These are phyloP conservation scores for Fusarium chuoi DNA, from an alignment of 2,329 filamentous ascomycete species.

Conservation along the genomic window DNA sequence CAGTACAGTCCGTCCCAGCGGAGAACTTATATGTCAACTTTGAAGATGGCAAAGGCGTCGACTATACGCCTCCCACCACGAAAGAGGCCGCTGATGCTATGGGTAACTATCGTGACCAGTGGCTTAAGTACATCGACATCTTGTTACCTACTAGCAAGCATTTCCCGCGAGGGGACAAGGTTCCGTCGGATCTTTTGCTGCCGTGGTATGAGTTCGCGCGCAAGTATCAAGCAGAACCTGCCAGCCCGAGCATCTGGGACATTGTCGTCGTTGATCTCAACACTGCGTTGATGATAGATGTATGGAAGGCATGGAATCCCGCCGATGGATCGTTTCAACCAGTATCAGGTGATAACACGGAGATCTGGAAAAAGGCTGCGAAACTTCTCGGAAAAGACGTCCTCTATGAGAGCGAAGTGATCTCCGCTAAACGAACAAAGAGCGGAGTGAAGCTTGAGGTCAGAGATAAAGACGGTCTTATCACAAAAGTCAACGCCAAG, in stretches of 20 bases:
- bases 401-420: not conserved
- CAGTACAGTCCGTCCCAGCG: not conserved
- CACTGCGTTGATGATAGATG: not conserved
- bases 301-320: not conserved
- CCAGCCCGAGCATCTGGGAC: not conserved
- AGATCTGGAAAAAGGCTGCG: not conserved
- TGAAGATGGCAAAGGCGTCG: not conserved
- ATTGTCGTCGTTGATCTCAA: not conserved
- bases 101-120: not conserved
- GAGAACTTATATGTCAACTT: not conserved
- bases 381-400: not conserved
- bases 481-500: not conserved
- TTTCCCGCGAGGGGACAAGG: not conserved
- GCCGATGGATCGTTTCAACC: not conserved
- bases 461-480: not conserved
- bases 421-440: not conserved
- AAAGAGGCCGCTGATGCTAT: not conserved
- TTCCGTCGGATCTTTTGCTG: not conserved
- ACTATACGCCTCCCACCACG: not conserved
- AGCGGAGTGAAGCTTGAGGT: not conserved
- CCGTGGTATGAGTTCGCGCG: not conserved
- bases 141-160: not conserved
- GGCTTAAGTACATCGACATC: not conserved
- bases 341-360: not conserved
- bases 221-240: not conserved